Evolutionary conservation across 768 basidiomycete species (phyloP).

Genomic region (Leucocoprinus leucothites): DNA sequence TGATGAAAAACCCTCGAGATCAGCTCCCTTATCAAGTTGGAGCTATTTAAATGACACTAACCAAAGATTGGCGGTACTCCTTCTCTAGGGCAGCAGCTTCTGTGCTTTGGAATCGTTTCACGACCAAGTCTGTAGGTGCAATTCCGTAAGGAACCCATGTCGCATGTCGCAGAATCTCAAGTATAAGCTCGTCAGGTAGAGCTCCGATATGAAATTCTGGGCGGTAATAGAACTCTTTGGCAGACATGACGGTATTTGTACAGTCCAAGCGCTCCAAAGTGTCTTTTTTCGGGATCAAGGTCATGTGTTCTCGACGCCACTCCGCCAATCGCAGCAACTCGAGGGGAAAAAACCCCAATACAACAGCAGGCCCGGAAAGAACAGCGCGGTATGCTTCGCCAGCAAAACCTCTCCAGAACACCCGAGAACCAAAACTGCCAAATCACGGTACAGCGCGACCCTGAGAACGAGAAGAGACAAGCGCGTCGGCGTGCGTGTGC

Average conservation of each 20-base stretch:
- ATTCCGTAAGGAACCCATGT: constrained; percentile 21
- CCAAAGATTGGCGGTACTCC: constrained; percentile 20
- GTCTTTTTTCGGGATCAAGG: no score
- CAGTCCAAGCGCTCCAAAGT: no score
- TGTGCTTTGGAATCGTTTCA: constrained; percentile 14
- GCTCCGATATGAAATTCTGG: constrained; percentile 7
- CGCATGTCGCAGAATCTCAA: constrained; percentile 23
- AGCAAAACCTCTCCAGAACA: no score
- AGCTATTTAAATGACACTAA: constrained; percentile 12
- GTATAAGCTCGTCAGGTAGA: constrained; percentile 28
- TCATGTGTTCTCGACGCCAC: no score
- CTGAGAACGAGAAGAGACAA: no score
- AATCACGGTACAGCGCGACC: no score
- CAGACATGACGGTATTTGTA: constrained; percentile 15
- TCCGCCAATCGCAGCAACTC: no score
- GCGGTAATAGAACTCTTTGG: constrained; percentile 17
- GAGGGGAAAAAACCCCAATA: no score
- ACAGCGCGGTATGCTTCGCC: no score
- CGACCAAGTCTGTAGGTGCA: constrained; percentile 15
- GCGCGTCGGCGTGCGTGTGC: no score
- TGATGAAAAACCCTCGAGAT: constrained; percentile 1
- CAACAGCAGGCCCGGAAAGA: no score
- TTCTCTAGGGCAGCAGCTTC: constrained; percentile 13
- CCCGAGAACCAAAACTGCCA: no score
- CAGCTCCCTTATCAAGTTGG: not conserved